phyloP scores from a whole-genome alignment of 257 asterid species.

The Plantago elongata region DNA sequence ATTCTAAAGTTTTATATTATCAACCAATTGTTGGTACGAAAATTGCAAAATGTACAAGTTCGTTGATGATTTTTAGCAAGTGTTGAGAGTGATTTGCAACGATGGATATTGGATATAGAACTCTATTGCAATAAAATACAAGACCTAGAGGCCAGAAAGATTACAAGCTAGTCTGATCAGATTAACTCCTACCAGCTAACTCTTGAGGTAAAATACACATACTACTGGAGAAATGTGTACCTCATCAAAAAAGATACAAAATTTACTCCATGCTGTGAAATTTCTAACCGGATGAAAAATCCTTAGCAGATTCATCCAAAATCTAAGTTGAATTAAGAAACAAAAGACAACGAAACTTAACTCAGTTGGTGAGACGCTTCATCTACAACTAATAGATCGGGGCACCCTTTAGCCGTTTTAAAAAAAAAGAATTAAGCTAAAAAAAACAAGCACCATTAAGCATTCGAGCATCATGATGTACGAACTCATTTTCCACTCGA shows the following conservation, averaged over 20 bases:
- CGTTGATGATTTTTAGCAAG: too few relatives aligned
- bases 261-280: neutral
- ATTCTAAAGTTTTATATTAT: too few relatives aligned
- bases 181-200: constrained; percentile 20
- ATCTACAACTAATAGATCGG: too few relatives aligned
- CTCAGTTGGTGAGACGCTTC: constrained; percentile 8
- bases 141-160: neutral
- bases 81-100: too few relatives aligned
- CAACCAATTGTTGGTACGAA: too few relatives aligned
- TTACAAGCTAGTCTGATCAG: constrained; percentile 15
- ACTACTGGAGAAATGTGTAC: neutral
- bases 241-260: constrained; percentile 17
- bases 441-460: too few relatives aligned
- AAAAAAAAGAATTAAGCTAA: too few relatives aligned
- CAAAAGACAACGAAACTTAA: constrained; percentile 10
- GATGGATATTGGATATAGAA: constrained; percentile 3
- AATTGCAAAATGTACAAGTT: too few relatives aligned
- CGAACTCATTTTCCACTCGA: too few relatives aligned
- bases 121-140: neutral
- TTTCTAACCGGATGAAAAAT: neutral
- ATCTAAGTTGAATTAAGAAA: constrained; percentile 19
- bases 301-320: constrained; percentile 20
- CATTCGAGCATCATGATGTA: too few relatives aligned
- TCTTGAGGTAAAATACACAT: constrained; percentile 7
- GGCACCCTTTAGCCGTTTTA: too few relatives aligned